These are phyloP conservation scores for Collybiopsis luxurians DNA, from an alignment of 768 basidiomycete genomes.

Conservation along the genomic window DNA sequence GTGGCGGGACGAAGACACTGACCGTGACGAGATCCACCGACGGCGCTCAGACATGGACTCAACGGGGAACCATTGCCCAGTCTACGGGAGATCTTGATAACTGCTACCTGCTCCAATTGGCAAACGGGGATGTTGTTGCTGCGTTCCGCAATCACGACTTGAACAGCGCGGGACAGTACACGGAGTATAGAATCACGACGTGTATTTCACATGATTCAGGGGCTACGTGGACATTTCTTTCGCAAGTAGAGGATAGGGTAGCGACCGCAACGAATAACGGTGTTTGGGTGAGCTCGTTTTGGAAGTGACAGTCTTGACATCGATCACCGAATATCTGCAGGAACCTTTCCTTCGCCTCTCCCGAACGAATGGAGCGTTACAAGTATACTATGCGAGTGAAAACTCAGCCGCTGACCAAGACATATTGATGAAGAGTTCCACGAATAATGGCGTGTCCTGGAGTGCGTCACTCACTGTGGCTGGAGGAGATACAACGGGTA, in stretches of 20 bases:
- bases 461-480: slow-evolving; percentile 11
- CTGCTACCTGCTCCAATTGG: slow-evolving; percentile 6
- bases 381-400: slow-evolving; percentile 21
- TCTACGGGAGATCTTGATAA: slow-evolving; percentile 16
- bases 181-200: slow-evolving; percentile 18
- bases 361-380: slow-evolving; percentile 12
- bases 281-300: slow-evolving; percentile 15
- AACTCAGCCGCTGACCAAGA: slow-evolving; percentile 19
- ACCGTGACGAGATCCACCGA: slow-evolving; percentile 15
- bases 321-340: too few species aligned
- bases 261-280: slow-evolving; percentile 15
- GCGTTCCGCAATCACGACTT: slow-evolving; percentile 16
- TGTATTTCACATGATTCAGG: slow-evolving; percentile 18
- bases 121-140: slow-evolving; percentile 12
- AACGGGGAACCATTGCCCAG: slow-evolving; percentile 9
- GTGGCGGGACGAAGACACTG: slow-evolving; percentile 5
- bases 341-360: slow-evolving; percentile 20
- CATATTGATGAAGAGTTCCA: slow-evolving; percentile 20
- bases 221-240: slow-evolving; percentile 17
- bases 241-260: slow-evolving; percentile 15
- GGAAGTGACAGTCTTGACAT: not conserved
- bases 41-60: slow-evolving; percentile 7
- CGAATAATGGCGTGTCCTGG: slow-evolving; percentile 18
- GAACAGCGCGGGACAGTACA: not conserved
- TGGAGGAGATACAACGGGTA: slow-evolving; percentile 18